Conservation (phyloP, 768 basidiomycete genomes). For the Amanita exitialis region DNA sequence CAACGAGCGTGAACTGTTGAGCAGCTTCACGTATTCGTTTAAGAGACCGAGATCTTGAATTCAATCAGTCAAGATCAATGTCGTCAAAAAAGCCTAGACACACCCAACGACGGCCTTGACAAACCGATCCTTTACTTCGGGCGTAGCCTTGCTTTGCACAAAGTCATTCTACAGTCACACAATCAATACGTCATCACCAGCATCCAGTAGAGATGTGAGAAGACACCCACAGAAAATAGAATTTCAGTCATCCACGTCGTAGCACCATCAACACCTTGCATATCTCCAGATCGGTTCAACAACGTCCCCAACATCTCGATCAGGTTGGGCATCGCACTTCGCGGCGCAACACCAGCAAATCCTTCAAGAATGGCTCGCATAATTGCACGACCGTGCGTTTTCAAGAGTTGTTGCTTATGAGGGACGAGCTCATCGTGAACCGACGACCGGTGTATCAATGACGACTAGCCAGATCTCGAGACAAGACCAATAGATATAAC, state of each 20-base stretch:
- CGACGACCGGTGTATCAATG: slow-evolving; percentile 55
- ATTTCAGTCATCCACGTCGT: slow-evolving; percentile 67
- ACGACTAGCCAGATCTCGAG: background rate
- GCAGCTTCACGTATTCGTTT: slow-evolving; percentile 75
- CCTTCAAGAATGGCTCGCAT: slow-evolving; percentile 68
- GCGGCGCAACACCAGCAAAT: slow-evolving; percentile 77
- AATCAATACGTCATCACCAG: background rate
- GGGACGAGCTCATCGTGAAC: slow-evolving; percentile 50
- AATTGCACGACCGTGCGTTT: slow-evolving; percentile 52
- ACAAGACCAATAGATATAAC: background rate
- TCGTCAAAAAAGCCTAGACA: slow-evolving; percentile 9
- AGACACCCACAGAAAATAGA: slow-evolving; percentile 42
- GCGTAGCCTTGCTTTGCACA: slow-evolving; percentile 58
- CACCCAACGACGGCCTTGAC: slow-evolving; percentile 63
- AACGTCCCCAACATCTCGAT: slow-evolving; percentile 72
- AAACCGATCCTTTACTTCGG: slow-evolving; percentile 72
- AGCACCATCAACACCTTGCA: slow-evolving; percentile 20
- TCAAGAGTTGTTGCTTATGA: slow-evolving; percentile 30
- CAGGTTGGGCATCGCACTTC: slow-evolving; percentile 75
- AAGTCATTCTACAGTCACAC: slow-evolving; percentile 50
- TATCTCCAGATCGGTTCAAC: slow-evolving; percentile 34
- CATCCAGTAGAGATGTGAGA: background rate
- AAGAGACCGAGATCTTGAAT: slow-evolving; percentile 53
- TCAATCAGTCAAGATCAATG: background rate
- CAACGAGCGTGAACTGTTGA: slow-evolving; percentile 79